Evolutionary conservation across 768 basidiomycete genomes (phyloP).

Genomic region (Russula dissimulans): DNA sequence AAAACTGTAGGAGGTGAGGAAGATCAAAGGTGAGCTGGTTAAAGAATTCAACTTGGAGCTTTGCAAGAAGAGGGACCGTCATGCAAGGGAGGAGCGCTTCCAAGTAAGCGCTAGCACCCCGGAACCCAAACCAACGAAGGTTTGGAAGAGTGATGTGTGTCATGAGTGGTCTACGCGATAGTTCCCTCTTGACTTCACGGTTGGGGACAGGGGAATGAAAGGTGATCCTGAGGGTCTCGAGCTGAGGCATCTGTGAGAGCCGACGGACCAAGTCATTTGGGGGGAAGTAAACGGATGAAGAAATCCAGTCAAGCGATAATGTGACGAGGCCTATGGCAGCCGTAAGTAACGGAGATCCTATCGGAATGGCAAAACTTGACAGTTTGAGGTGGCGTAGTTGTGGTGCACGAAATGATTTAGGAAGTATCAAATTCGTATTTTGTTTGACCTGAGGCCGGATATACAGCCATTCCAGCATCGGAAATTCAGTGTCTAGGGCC

Average conservation of each 20-base stretch:
- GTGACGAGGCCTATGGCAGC: background rate
- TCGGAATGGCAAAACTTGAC: background rate
- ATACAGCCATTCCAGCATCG: no score
- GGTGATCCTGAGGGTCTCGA: background rate
- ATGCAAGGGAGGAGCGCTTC: background rate
- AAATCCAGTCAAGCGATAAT: background rate
- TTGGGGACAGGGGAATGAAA: background rate
- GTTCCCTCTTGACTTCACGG: background rate
- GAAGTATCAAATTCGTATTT: background rate
- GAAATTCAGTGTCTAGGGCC: no score
- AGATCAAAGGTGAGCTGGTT: background rate
- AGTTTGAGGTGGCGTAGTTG: background rate
- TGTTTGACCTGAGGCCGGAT: no score
- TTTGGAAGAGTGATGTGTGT: background rate
- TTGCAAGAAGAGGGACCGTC: background rate
- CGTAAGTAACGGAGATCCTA: background rate
- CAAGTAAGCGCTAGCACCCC: background rate
- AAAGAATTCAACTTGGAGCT: background rate
- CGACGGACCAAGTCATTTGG: background rate
- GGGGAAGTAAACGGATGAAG: background rate
- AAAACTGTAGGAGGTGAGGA: background rate
- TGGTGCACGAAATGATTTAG: background rate
- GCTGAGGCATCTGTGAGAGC: background rate
- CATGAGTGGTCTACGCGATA: no score
- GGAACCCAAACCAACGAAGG: background rate